Evolutionary conservation across 1,139 yeast genomes (phyloP), one percentile per base, ranked within the genome.

Genomic region (Candida tropicalis): DNA sequence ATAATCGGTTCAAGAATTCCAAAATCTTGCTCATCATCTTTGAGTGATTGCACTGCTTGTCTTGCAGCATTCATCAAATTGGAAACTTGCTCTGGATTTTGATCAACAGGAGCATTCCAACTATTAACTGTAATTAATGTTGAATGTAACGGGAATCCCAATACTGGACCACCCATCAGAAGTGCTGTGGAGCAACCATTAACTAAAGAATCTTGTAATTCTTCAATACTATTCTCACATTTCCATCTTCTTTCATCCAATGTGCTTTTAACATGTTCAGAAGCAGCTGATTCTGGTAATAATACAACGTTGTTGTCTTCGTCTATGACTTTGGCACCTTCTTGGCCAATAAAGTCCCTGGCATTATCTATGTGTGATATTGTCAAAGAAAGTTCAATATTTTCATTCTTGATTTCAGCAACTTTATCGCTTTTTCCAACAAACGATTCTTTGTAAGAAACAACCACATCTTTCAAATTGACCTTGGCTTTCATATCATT

Each of bases 1-100:
- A 93, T 91, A 20, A 87, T 73, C 0, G 99, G 99, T 62, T 93
- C 98, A 59, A 91, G 70, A 1, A 90, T 62, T 1, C 81, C 73
- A 56, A 77, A 80, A n/a, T 65, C 57, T 1, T 49, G 49, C 2
- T 54, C 60, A 26, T 56, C 49, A 28, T 50, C 61, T 28, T 35
- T 54, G 24, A 61, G 58, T 0, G 78, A 73, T 24, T 73, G 70
- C 8, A 65, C 53, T 0, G 63, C 70, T 40, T 60, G 60, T 45
- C 78, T 56, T 7, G 66, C 58, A 2, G 61, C 57, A 13, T 62
- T 68, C 38, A 70, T 52, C 16, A 73, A 49, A 10, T 53, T 56
- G 2, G 68, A 50, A 3, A 60, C 41, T 34, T 46, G 61, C 13
- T 47, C 51, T 0, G 72, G 54, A 15, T 65, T 65, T 16, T 66